Base-by-base conservation (phyloP, 768 basidiomycete genomes). In the Udeniomyces megalosporus region DNA sequence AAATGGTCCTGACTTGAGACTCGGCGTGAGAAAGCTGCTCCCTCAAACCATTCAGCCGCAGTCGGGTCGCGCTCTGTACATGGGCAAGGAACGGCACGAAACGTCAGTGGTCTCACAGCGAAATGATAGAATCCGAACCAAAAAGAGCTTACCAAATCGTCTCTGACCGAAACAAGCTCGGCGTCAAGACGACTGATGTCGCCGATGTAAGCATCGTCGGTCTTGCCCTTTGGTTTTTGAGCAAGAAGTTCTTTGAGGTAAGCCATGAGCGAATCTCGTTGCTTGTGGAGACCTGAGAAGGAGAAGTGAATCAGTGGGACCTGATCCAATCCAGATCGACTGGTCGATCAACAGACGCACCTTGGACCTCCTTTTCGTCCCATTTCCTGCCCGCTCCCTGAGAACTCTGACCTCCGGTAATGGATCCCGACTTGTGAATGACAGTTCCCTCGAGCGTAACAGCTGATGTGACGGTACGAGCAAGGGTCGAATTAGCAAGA, bases 361-460 rank as follows among this genome's bases (percentile, higher is more conserved):
- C 86, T 74, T 88, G 83, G 3, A 96, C 80, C 68, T 95, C 91
- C 68, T 85, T 86, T 71, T 97, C 93, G 63, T 93, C 88, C 85
- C 90, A 96, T 70, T 88, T 90, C 75, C 87, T 86, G 45, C 79
- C 80, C n/a, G 74, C 82, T 50, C 77, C 79, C 65, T 84, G 84
- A 0, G 84, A 80, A 68, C 88, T 88, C 52, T 82, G 78, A 29
- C 95, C 95, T 75, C 95, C 95, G 35, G 95, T 99, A 71, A 99
- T 97, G 51, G 93, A 76, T 65, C 95, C 95, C 67, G 88, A 91
- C 76, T 92, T 92, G 74, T 99, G 95, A 51, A 99, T 96, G 64
- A 99, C 77, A 2, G 92, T 97, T 0, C 95, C 95, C 48, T 97
- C 92, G 47, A 99, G 77, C 0, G 95, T 95, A 24, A 99, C 95